Percentiles rank a stretch among this genome's conserved stretches.
phyloP scores from a whole-genome alignment of 352 stramenopile species.

The Pythium plurisporium region DNA sequence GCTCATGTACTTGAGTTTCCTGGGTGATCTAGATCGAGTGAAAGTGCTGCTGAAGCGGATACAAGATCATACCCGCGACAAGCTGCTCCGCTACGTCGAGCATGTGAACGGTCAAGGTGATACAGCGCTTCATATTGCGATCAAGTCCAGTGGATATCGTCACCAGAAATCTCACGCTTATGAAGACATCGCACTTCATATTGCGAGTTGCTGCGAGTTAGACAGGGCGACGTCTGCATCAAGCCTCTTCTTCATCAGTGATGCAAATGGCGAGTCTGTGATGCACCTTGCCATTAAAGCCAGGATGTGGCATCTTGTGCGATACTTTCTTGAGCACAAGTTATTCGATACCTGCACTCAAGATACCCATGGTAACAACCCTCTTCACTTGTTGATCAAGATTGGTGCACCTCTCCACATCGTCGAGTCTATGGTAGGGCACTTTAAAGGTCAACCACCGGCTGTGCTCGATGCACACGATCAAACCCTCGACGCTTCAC shows the following conservation, averaged over 20 bases:
- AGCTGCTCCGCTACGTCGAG: conserved; percentile 39
- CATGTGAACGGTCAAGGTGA: conserved; percentile 61
- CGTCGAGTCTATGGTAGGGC: conserved; percentile 34
- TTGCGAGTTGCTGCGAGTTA: conserved; percentile 38
- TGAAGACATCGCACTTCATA: conserved; percentile 33
- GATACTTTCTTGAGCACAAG: conserved; percentile 36
- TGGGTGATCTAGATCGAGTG: conserved; percentile 42
- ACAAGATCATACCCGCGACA: background rate
- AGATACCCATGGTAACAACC: conserved; percentile 45
- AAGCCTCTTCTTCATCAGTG: conserved; percentile 19
- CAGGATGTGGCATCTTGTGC: conserved; percentile 61
- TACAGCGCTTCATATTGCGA: conserved; percentile 63
- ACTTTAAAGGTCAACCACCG: background rate
- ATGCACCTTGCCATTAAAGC: conserved; percentile 58
- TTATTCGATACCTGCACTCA: conserved; percentile 40
- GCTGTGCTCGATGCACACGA: too few species aligned
- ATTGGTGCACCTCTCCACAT: conserved; percentile 40
- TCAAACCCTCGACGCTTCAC: conserved; percentile 23
- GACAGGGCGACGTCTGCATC: too few species aligned
- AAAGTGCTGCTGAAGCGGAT: conserved; percentile 28
- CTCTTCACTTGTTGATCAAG: conserved; percentile 65
- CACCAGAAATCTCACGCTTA: background rate
- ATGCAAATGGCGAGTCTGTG: conserved; percentile 43
- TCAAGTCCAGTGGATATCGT: conserved; percentile 34
- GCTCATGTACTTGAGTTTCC: conserved; percentile 61